Conservation (phyloP, 352 stramenopile genomes). For the Globisporangium radiosum region DNA sequence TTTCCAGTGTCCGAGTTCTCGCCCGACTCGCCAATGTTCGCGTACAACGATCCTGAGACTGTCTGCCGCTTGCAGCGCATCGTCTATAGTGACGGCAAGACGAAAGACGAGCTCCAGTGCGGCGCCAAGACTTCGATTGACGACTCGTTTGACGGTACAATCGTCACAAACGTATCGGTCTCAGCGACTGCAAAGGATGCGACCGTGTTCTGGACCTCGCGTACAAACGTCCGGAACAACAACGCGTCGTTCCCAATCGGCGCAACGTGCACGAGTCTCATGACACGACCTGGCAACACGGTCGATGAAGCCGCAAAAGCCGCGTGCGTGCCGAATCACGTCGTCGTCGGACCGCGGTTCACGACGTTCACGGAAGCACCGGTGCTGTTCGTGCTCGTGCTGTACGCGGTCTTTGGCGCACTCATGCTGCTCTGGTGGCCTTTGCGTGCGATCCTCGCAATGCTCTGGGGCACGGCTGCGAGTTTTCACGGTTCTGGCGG, state of each 20-base stretch:
- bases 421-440: slow-evolving; percentile 14
- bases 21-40: slow-evolving; percentile 9
- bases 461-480: slow-evolving; percentile 5
- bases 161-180: slow-evolving; percentile 10
- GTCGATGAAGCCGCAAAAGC: slow-evolving; percentile 8
- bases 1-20: slow-evolving; percentile 18
- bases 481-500: background rate
- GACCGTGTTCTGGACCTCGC: slow-evolving; percentile 34
- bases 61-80: slow-evolving; percentile 12
- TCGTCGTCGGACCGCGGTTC: background rate
- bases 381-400: slow-evolving; percentile 8
- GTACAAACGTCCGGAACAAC: slow-evolving; percentile 36
- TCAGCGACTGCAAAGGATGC: slow-evolving; percentile 7
- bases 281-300: slow-evolving; percentile 4
- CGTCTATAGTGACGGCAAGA: slow-evolving; percentile 4
- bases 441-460: slow-evolving; percentile 5
- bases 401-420: slow-evolving; percentile 9
- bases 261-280: slow-evolving; percentile 23
- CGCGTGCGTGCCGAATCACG: background rate
- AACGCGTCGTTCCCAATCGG: slow-evolving; percentile 42
- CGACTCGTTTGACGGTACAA: slow-evolving; percentile 4
- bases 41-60: slow-evolving; percentile 8
- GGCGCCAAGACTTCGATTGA: slow-evolving; percentile 6
- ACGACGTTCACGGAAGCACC: slow-evolving; percentile 12
- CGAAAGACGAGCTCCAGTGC: slow-evolving; percentile 13